Base-by-base conservation (phyloP, 2,329 filamentous ascomycete species). In the Corinectria fuckeliana region DNA sequence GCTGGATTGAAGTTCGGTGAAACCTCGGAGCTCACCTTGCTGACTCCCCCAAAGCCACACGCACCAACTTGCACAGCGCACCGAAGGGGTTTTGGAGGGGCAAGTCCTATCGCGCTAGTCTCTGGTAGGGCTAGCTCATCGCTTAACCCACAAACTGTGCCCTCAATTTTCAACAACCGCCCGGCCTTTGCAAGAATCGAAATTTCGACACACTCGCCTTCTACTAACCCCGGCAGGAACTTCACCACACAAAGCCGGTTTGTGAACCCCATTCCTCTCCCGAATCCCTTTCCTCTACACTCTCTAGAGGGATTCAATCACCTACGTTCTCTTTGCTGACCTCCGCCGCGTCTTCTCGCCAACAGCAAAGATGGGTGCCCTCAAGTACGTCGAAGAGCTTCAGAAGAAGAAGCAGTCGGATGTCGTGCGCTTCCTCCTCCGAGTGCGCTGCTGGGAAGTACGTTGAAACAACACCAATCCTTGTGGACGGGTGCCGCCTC, bases 361-460 rank as follows among this genome's bases (percentile, higher is more conserved):
- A 65, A 73, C 72, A 86, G 84, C 77, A 80, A 87, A 94, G 88
- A 97, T 97, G 95, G 95, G 95, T 91, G 94, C 94, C 87, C 92
- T 97, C 84, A 99, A 99, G 87, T 99, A 97, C 88, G 92, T 99
- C 85, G 96, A 99, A 90, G 95, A 99, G 89, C 91, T 99, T 87
- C 93, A 97, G 84, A 98, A 99, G 93, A 97, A 97, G 92, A 99
- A 99, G 93, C 95, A 99, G 91, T 97, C 92, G 82, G 95, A 99
- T 89, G 91, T 99, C 80, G 92, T 98, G 87, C 93, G 93, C 87
- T 99, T 99, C 89, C 91, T 99, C 85, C 92, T 97, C 84, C 94
- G 93, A 82, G 93, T 97, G 80, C 93, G 95, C 86, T 99, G 95
- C 93, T 99, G 95, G 95, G 95, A 99, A 92, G 94, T 94, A 87